Conservation (phyloP, 148 eudicot genomes). For the Dianthus caryophyllus region DNA sequence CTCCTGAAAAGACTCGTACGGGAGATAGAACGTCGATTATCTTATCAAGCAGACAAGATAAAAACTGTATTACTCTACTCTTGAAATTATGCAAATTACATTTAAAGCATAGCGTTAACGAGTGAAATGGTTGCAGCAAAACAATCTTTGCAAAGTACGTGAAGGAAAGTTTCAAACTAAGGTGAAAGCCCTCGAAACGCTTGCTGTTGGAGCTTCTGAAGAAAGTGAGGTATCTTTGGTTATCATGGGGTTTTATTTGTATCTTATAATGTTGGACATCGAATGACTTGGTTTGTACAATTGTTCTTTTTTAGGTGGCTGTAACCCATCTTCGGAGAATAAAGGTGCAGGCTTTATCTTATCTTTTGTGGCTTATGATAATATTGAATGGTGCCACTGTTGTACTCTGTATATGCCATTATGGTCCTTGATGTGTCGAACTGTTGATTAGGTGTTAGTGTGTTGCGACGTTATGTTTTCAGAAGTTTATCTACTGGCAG, state of each 20-base stretch:
- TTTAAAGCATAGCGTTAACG: constrained; percentile 14
- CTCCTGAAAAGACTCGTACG: constrained; percentile 69
- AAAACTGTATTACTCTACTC: constrained; percentile 45
- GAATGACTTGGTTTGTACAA: constrained; percentile 7
- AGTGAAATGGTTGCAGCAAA: constrained; percentile 56
- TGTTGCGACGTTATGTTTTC: background rate
- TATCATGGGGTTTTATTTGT: background rate
- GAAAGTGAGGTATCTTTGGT: constrained; percentile 68
- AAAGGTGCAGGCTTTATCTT: constrained; percentile 50
- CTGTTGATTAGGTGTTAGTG: background rate
- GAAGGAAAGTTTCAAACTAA: constrained; percentile 72
- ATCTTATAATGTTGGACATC: background rate
- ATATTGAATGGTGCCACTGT: constrained; percentile 3
- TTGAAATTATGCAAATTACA: constrained; percentile 6
- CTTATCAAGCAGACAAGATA: constrained; percentile 58
- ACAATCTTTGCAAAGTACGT: constrained; percentile 56
- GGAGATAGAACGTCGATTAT: constrained; percentile 77
- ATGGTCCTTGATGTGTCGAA: constrained; percentile 2
- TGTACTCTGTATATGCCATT: constrained; percentile 7
- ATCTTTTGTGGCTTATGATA: constrained; percentile 9
- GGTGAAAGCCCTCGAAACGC: constrained; percentile 74
- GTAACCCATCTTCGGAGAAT: constrained; percentile 65
- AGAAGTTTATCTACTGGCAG: background rate
- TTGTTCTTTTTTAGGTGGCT: constrained; percentile 45
- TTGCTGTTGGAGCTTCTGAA: constrained; percentile 71